Conservation (phyloP, 2,329 filamentous ascomycete genomes). For the Endothia cerciana region DNA sequence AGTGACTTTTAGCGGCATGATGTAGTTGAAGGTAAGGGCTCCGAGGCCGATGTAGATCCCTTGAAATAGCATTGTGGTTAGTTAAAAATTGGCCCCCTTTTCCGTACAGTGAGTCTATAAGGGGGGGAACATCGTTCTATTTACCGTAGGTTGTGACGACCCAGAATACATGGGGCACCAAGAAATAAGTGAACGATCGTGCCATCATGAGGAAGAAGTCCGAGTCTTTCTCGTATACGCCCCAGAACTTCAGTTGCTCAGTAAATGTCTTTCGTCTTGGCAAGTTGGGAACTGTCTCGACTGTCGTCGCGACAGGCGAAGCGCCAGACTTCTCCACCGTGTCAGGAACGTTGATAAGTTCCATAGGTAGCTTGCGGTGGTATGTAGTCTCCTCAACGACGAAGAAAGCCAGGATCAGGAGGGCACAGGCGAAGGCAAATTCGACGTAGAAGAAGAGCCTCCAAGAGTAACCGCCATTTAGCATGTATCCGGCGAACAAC, state of each 20-base stretch:
- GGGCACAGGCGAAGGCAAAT: constrained; percentile 50
- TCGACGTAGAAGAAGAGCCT: constrained; percentile 65
- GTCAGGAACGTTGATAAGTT: constrained; percentile 13
- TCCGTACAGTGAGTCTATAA: no score
- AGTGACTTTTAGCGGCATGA: constrained; percentile 52
- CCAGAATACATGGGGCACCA: constrained; percentile 54
- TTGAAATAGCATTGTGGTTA: constrained; percentile 19
- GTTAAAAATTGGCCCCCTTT: not conserved
- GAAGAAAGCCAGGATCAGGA: constrained; percentile 39
- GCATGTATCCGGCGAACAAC: constrained; percentile 64
- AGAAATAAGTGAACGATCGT: constrained; percentile 51
- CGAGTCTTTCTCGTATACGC: constrained; percentile 45
- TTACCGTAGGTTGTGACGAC: constrained; percentile 49
- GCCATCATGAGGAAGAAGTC: constrained; percentile 50
- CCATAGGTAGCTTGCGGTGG: constrained; percentile 30
- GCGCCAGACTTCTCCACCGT: constrained; percentile 26
- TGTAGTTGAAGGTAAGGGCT: constrained; percentile 53
- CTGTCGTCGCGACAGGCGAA: constrained; percentile 4
- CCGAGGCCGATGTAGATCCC: constrained; percentile 53
- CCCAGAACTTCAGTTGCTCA: constrained; percentile 48
- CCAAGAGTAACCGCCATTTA: constrained; percentile 61
- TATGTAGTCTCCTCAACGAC: constrained; percentile 41
- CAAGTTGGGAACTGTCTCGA: constrained; percentile 25
- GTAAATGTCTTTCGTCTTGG: constrained; percentile 47
- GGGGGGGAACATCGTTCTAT: constrained; percentile 32